Percentiles rank a stretch among this genome's conserved stretches.
phyloP scores from a whole-genome alignment of 2,329 filamentous ascomycete genomes.

The Alternaria rosae region DNA sequence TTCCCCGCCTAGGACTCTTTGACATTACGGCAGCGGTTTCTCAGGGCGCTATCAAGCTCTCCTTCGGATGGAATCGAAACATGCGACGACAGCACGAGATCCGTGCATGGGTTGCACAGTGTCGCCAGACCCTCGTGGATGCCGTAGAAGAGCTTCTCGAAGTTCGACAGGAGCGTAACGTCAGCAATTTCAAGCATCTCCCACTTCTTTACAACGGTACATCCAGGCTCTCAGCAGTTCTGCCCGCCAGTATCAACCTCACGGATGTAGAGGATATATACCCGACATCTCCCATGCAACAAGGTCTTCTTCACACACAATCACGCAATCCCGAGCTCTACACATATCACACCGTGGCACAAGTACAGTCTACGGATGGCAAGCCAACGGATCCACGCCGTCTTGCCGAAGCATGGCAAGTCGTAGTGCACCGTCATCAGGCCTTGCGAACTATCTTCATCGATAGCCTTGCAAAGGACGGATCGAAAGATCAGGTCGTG shows the following conservation, averaged over 20 bases:
- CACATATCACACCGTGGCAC: constrained; percentile 40
- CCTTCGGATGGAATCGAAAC: constrained; percentile 41
- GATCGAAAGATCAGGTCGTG: constrained; percentile 44
- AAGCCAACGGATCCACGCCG: constrained; percentile 30
- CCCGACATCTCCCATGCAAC: constrained; percentile 42
- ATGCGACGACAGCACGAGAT: constrained; percentile 42
- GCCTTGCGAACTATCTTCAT: constrained; percentile 44
- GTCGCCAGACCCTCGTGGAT: constrained; percentile 38
- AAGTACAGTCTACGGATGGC: constrained; percentile 32
- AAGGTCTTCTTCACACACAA: constrained; percentile 41
- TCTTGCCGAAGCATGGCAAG: constrained; percentile 45
- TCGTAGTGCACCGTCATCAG: constrained; percentile 45
- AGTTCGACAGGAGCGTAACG: constrained; percentile 31
- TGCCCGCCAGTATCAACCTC: constrained; percentile 29
- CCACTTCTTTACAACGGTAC: constrained; percentile 43
- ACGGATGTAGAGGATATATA: constrained; percentile 41
- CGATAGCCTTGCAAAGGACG: constrained; percentile 44
- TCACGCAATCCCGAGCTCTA: constrained; percentile 41
- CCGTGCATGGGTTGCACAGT: constrained; percentile 38
- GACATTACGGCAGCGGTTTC: constrained; percentile 41
- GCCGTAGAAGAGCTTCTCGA: constrained; percentile 41
- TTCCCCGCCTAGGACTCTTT: constrained; percentile 42
- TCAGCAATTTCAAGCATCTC: constrained; percentile 41
- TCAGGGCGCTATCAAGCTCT: constrained; percentile 42
- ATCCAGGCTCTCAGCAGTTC: constrained; percentile 25